Percentiles rank a stretch among this genome's conserved stretches.
phyloP scores from a whole-genome alignment of 2,329 filamentous ascomycete genomes.

The Colletotrichum salicis region DNA sequence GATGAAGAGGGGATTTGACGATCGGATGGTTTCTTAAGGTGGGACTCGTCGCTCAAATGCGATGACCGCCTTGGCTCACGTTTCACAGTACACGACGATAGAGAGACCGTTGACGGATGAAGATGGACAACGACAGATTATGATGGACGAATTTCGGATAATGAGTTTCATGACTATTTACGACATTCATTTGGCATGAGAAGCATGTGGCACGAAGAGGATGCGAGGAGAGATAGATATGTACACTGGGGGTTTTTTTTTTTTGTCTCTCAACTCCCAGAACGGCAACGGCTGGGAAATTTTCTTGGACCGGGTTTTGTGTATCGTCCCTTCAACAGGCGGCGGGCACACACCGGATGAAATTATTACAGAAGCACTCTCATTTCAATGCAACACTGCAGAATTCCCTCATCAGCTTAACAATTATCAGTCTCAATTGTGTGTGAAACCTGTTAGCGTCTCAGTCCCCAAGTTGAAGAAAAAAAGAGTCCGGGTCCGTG shows the following conservation, averaged over 20 bases:
- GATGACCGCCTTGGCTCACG: background rate
- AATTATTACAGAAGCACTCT: slow-evolving; percentile 5
- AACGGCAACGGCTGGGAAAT: background rate
- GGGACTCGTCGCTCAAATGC: background rate
- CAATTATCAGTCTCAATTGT: background rate
- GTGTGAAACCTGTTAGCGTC: slow-evolving; percentile 32
- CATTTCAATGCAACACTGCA: slow-evolving; percentile 11
- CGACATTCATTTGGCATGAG: slow-evolving; percentile 5
- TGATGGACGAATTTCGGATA: background rate
- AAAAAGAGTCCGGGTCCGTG: slow-evolving; percentile 18
- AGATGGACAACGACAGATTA: background rate
- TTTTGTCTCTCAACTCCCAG: background rate
- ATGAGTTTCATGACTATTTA: background rate
- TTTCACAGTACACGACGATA: background rate
- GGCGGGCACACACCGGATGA: background rate
- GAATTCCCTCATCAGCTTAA: slow-evolving; percentile 19
- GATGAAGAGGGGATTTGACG: background rate
- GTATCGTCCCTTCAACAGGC: slow-evolving; percentile 22
- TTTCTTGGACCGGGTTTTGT: background rate
- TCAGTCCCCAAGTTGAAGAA: background rate
- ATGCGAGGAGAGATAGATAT: background rate
- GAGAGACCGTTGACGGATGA: background rate
- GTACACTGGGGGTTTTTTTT: background rate
- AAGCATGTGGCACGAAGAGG: background rate
- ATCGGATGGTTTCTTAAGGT: background rate